Conservation (phyloP, 768 basidiomycete species). For the Ephemerocybe angulata region DNA sequence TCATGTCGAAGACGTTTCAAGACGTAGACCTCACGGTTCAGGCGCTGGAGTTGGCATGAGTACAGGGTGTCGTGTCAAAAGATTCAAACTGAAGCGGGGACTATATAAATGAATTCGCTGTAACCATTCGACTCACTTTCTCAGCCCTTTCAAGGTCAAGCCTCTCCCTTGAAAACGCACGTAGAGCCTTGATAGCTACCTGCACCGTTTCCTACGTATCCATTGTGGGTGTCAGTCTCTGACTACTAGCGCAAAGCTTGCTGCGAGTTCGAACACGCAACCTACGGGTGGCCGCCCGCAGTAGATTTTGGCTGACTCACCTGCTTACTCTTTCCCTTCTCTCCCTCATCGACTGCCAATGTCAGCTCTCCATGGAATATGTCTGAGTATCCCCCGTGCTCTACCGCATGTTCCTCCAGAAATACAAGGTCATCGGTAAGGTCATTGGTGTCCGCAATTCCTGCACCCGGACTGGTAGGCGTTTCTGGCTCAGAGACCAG, state of each 20-base stretch:
- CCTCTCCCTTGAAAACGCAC: constrained; percentile 18
- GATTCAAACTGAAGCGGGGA: too few species aligned
- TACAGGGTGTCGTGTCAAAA: too few species aligned
- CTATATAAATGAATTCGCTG: not conserved
- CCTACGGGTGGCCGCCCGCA: too few species aligned
- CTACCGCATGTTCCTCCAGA: constrained; percentile 8
- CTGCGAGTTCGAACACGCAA: too few species aligned
- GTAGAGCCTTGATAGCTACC: constrained; percentile 25
- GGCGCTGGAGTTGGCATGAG: constrained; percentile 24
- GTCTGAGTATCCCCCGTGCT: constrained; percentile 26
- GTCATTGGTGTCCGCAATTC: constrained; percentile 7
- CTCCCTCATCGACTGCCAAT: not conserved
- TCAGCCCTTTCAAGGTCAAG: constrained; percentile 15
- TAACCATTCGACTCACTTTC: constrained; percentile 11
- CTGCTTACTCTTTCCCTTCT: not conserved
- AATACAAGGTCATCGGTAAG: constrained; percentile 16
- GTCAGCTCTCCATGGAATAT: constrained; percentile 20
- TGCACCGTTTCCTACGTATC: not conserved
- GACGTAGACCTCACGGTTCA: constrained; percentile 38
- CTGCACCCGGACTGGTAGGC: too few species aligned
- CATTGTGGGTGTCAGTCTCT: not conserved
- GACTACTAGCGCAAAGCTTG: too few species aligned
- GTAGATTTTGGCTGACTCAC: too few species aligned
- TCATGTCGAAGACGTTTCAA: constrained; percentile 38
- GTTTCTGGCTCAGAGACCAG: too few species aligned